These are phyloP conservation scores for Ceratorhiza oryzae-sativae DNA, from an alignment of 1,284 basidiomycete species.

Conservation along the genomic window DNA sequence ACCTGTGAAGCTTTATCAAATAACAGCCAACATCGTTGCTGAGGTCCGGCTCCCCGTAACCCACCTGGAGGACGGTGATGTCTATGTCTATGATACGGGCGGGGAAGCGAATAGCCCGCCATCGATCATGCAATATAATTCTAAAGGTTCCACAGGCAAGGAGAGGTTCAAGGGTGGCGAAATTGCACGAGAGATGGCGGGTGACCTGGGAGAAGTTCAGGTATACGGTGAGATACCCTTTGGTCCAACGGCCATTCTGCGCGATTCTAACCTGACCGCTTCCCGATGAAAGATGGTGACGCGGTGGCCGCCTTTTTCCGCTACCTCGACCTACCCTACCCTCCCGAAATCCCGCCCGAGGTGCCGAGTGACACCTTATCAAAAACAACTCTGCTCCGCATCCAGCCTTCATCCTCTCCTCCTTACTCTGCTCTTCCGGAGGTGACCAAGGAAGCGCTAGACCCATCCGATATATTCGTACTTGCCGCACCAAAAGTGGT, in stretches of 20 bases:
- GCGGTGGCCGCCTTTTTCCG: conserved; percentile 22
- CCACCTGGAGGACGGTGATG: conserved; percentile 61
- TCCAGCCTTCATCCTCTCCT: conserved; percentile 33
- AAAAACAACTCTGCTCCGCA: conserved; percentile 22
- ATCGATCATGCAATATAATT: conserved; percentile 63
- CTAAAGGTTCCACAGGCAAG: conserved; percentile 59
- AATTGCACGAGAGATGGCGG: conserved; percentile 60
- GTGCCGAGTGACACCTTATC: conserved; percentile 42
- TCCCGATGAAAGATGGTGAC: conserved; percentile 64
- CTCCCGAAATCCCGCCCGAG: conserved; percentile 55
- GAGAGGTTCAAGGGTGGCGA: conserved; percentile 67
- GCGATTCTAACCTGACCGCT: conserved; percentile 15
- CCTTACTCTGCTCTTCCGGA: conserved; percentile 44
- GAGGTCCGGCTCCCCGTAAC: conserved; percentile 47
- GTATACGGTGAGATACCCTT: conserved; percentile 59
- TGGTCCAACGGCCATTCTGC: background rate
- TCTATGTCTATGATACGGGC: conserved; percentile 67
- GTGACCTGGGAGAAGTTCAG: conserved; percentile 52
- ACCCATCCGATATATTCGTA: conserved; percentile 51
- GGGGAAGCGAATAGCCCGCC: conserved; percentile 32
- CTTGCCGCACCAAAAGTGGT: conserved; percentile 56
- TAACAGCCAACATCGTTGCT: conserved; percentile 48
- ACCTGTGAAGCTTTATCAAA: conserved; percentile 58
- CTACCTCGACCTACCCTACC: conserved; percentile 56
- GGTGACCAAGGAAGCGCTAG: conserved; percentile 50